phyloP scores from a whole-genome alignment of 768 basidiomycete genomes.

The Fomitopsis pulvina region DNA sequence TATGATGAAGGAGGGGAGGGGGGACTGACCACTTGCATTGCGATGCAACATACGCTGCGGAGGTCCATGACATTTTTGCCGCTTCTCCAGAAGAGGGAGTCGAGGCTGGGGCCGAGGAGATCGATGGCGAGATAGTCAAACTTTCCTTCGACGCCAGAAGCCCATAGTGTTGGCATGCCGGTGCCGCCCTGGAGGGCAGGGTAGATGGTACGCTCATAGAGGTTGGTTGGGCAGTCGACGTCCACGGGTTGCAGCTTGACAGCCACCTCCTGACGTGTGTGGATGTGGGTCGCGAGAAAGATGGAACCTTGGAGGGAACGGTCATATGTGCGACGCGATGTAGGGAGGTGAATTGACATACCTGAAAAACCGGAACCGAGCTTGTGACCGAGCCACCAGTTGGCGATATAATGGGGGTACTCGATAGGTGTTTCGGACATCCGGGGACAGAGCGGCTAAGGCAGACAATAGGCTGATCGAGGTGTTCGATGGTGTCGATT shows the following conservation, averaged over 20 bases:
- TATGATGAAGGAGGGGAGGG: background rate
- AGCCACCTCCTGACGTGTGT: conserved; percentile 55
- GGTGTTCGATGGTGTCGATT: background rate
- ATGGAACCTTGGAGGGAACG: conserved; percentile 54
- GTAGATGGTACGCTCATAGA: conserved; percentile 63
- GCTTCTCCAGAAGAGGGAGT: conserved; percentile 49
- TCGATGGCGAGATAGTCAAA: conserved; percentile 60
- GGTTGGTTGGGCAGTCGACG: conserved; percentile 73
- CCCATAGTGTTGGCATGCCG: conserved; percentile 72
- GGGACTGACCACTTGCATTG: conserved; percentile 64
- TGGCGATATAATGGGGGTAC: conserved; percentile 39
- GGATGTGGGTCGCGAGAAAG: conserved; percentile 52
- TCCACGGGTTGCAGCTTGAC: conserved; percentile 67
- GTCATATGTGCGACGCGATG: background rate
- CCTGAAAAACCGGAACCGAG: conserved; percentile 75
- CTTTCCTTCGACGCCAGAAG: conserved; percentile 28
- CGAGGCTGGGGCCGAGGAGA: conserved; percentile 64
- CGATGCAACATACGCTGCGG: conserved; percentile 66
- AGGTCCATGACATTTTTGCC: conserved; percentile 59
- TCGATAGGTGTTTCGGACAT: background rate
- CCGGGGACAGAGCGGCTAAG: background rate
- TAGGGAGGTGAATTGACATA: conserved; percentile 19
- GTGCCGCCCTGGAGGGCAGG: conserved; percentile 63
- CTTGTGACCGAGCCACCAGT: conserved; percentile 51
- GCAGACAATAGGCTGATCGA: background rate